Base-by-base conservation (phyloP, 441 rosid genomes). In the Isatis lusitanica region DNA sequence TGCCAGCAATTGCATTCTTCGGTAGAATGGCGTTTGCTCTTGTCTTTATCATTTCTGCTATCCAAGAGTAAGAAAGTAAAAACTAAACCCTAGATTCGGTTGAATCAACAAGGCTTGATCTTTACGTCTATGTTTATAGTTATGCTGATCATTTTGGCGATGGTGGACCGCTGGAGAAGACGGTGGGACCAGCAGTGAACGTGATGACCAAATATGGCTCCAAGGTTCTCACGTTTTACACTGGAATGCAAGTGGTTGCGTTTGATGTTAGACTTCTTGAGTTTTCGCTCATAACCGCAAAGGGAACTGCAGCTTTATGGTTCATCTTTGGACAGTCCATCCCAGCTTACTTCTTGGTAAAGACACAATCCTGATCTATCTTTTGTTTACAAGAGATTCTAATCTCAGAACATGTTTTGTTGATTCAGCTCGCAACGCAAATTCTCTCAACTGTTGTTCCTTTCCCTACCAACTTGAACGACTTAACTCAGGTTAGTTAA, bases 331-430 rank as follows among this genome's bases (percentile, higher is more conserved):
- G 80, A 71, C 68, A 70, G 51, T 43, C 80, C 9, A 66, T 60
- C 15, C 80, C 80, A 0, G 73, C 80, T 18, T 71, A 77, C 71
- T 77, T 77, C 76, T 65, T 77, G 80, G 80, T 77, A 77, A 33
- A 9, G 9, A 28, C 15, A 52, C 42, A 67, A 9, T 12, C 42
- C 33, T 43, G 12, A 18, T 46, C 10, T 35, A 48, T 50, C 10
- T 30, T 38, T 28, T 44, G 10, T 31, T 9, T 1, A 7, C 9
- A 65, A 40, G 56, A 65, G 56, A 65, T 58, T 64, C 42, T 51
- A 13, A 51, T 58, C 66, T 46, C 42, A 31, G 4, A 58, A 48
- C 28, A 28, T 65, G 42, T 39, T 76, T 40, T 66, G 12, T 66
- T 71, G 51, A 35, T 65, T 71, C 44, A 77, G 80, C 76, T 77